A percentile compares a stretch with the other conserved stretches of the same genome.
phyloP scores from a whole-genome alignment of 192 early-diverging fungal species.

The Polychytrium aggregatum region DNA sequence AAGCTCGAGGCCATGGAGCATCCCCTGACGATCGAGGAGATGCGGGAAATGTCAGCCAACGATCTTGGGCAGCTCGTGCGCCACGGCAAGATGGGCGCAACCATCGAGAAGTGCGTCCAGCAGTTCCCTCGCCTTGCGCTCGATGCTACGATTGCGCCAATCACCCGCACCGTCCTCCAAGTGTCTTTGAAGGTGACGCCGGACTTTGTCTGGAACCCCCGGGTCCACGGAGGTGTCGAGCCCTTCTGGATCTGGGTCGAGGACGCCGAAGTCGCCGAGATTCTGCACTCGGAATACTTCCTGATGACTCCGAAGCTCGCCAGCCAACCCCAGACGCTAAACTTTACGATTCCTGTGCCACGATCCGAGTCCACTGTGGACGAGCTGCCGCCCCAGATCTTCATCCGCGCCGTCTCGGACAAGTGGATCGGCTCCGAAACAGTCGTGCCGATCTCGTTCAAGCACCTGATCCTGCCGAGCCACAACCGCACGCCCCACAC shows the following conservation, averaged over 20 bases:
- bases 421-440: slow-evolving; percentile 89
- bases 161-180: slow-evolving; percentile 84
- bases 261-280: slow-evolving; percentile 75
- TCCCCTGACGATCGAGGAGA: slow-evolving; percentile 40
- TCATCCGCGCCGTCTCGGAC: slow-evolving; percentile 88
- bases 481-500: slow-evolving; percentile 72
- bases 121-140: slow-evolving; percentile 80
- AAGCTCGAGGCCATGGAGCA: slow-evolving; percentile 57
- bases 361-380: slow-evolving; percentile 37
- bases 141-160: slow-evolving; percentile 74
- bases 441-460: slow-evolving; percentile 75
- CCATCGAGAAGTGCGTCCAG: slow-evolving; percentile 59
- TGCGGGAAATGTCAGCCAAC: slow-evolving; percentile 72
- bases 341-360: slow-evolving; percentile 84
- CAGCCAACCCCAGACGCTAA: slow-evolving; percentile 47
- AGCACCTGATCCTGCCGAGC: slow-evolving; percentile 82
- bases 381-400: slow-evolving; percentile 83
- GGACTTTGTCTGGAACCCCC: slow-evolving; percentile 91
- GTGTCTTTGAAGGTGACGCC: slow-evolving; percentile 68
- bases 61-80: slow-evolving; percentile 85
- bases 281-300: slow-evolving; percentile 89
- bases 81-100: slow-evolving; percentile 66
- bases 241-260: slow-evolving; percentile 97
- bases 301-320: slow-evolving; percentile 38
- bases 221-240: slow-evolving; percentile 80